Base-by-base conservation (phyloP, 805 yeast genomes). In the Pichia rugopelliculosa region DNA sequence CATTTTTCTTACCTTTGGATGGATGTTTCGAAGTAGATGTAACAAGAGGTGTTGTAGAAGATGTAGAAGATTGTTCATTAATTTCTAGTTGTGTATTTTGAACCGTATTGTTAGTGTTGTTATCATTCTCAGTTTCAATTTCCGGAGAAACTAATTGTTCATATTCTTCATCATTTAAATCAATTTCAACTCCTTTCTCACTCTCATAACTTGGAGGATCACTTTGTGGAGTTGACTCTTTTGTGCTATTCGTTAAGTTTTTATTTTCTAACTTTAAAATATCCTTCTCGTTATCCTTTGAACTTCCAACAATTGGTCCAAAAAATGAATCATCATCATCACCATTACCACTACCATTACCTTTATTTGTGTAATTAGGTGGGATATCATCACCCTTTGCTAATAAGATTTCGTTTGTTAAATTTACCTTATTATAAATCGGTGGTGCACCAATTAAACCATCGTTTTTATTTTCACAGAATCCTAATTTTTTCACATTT, bases 321-420 rank as follows among this genome's bases (percentile, higher is more conserved):
- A 82, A 81, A 54, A 82, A 82, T 25, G 75, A 70, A 52, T 80
- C 85, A 6, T 77, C 80, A 5, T 77, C 80, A 18, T 27, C 13
- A 27, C 5, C 12, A 13, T 27, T 27, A 6, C 33, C 5, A 30
- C 25, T 27, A 6, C 33, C 5, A 30, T 9, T 24, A 24, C 25
- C 25, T 6, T 9, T 30, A 30, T 30, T 30, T n/a, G 69, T 75
- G 57, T 84, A 84, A 17, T 71, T 67, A 3, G 91, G 91, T 17
- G 90, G 90, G 38, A 84, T 61, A 39, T 75, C 82, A 52, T 82
- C 90, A 4, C 90, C 90, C 59, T 76, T 79, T 55, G 80, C 90
- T 47, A 84, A 65, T 4, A 84, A 66, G 22, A 75, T 70, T 55
- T 84, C 88, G 22, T 58, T 53, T 15, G 51, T 56, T n/a, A 58